Evolutionary conservation across 2,329 filamentous ascomycete species (phyloP).

Genomic region (Chalaropsis thielavioides): DNA sequence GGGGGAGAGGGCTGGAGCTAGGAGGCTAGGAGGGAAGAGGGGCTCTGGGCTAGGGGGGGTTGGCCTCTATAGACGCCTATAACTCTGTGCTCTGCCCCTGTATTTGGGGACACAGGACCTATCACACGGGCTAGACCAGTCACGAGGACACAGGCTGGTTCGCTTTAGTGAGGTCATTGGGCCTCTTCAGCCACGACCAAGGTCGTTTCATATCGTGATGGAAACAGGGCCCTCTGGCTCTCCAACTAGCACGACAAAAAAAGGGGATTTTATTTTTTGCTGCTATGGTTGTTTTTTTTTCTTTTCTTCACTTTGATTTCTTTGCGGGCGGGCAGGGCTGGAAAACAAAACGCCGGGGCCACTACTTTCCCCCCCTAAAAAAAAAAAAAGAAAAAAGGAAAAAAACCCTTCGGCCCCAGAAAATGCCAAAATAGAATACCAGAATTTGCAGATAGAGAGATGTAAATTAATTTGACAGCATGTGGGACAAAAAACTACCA

Average conservation of each 20-base stretch:
- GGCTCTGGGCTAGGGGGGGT: too few species aligned
- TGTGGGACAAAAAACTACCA: not conserved
- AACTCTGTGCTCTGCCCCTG: not conserved
- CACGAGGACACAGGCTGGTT: not conserved
- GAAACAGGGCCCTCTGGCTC: not conserved
- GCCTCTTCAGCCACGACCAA: not conserved
- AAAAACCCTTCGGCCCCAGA: not conserved
- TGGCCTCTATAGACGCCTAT: not conserved
- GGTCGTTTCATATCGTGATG: constrained; percentile 1
- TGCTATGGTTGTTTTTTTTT: not conserved
- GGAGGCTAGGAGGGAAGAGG: not conserved
- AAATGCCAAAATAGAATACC: not conserved
- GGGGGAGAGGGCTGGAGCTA: not conserved
- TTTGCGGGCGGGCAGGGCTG: not conserved
- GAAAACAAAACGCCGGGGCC: not conserved
- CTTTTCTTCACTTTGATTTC: not conserved
- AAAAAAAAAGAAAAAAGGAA: not conserved
- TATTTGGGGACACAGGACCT: not conserved
- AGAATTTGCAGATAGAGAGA: not conserved
- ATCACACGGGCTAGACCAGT: not conserved
- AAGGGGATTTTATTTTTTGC: not conserved
- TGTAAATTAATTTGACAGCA: not conserved
- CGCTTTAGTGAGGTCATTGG: not conserved
- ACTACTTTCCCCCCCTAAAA: not conserved
- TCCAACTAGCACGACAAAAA: not conserved